phyloP scores from a whole-genome alignment of 805 yeast genomes.

The Teunomyces lycoperdinae region DNA sequence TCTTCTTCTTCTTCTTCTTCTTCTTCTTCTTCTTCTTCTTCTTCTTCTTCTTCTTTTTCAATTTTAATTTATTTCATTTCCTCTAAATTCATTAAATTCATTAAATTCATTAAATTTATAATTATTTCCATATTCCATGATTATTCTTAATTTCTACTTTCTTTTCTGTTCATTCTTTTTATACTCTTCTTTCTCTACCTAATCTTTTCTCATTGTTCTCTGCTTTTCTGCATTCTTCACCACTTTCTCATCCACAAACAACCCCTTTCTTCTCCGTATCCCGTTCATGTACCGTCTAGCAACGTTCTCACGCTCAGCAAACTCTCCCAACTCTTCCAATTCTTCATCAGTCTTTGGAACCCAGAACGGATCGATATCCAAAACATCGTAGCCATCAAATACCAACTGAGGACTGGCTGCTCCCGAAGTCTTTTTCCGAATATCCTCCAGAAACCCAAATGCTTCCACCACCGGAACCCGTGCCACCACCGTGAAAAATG shows the following conservation, averaged over 20 bases:
- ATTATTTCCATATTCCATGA: background rate
- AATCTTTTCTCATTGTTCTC: constrained; percentile 77
- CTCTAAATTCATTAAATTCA: background rate
- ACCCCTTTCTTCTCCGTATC: constrained; percentile 82
- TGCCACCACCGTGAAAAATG: constrained; percentile 86
- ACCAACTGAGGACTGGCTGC: constrained; percentile 96
- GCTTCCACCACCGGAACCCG: constrained; percentile 91
- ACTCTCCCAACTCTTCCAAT: constrained; percentile 87
- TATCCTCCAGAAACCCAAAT: constrained; percentile 94
- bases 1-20: background rate
- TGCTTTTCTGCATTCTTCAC: constrained; percentile 93
- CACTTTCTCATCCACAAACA: constrained; percentile 85
- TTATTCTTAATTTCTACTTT: background rate
- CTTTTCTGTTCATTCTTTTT: background rate
- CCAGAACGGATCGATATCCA: constrained; percentile 97
- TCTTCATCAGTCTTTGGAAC: constrained; percentile 98
- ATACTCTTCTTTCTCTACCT: constrained; percentile 1
- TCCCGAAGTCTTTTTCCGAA: constrained; percentile 89
- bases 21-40: background rate
- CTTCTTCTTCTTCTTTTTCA: background rate
- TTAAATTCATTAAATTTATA: too few species aligned
- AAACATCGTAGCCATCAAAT: constrained; percentile 80
- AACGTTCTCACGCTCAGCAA: constrained; percentile 87
- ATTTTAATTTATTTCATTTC: background rate
- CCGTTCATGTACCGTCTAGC: constrained; percentile 84